Evolutionary conservation across 129 eudicot species (phyloP).

Genomic region (Glebionis coronaria): DNA sequence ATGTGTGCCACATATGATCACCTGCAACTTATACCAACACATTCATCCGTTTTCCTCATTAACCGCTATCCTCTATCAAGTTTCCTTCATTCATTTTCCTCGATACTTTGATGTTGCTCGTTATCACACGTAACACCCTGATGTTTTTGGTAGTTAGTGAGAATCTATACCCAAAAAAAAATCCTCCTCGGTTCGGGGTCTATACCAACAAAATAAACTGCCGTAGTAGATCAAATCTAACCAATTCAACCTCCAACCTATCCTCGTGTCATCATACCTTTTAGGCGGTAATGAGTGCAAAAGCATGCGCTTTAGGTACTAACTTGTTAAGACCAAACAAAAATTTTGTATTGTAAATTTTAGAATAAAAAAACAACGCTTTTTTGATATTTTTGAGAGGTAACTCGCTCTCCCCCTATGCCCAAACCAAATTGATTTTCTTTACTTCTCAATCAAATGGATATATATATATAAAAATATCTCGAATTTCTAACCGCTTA

Average conservation of each 20-base stretch:
- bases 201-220: too few relatives aligned
- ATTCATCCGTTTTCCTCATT: too few relatives aligned
- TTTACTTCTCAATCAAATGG: conserved; percentile 11
- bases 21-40: too few relatives aligned
- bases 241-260: background rate
- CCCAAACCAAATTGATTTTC: background rate
- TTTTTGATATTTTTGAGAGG: background rate
- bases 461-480: background rate
- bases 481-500: conserved; percentile 1
- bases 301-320: background rate
- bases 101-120: too few relatives aligned
- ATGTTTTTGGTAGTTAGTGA: too few relatives aligned
- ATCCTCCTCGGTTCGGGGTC: too few relatives aligned
- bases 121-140: too few relatives aligned
- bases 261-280: background rate
- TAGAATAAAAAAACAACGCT: background rate
- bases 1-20: too few relatives aligned
- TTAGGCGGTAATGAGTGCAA: background rate
- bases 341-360: background rate
- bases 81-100: too few relatives aligned
- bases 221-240: too few relatives aligned
- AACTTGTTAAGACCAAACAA: background rate
- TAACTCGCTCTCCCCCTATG: conserved; percentile 3
- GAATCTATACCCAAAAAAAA: too few relatives aligned
- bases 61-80: too few relatives aligned